Evolutionary conservation across 768 basidiomycete genomes (phyloP), one percentile per base, ranked within the genome.

Genomic region (Suillus occidentalis): DNA sequence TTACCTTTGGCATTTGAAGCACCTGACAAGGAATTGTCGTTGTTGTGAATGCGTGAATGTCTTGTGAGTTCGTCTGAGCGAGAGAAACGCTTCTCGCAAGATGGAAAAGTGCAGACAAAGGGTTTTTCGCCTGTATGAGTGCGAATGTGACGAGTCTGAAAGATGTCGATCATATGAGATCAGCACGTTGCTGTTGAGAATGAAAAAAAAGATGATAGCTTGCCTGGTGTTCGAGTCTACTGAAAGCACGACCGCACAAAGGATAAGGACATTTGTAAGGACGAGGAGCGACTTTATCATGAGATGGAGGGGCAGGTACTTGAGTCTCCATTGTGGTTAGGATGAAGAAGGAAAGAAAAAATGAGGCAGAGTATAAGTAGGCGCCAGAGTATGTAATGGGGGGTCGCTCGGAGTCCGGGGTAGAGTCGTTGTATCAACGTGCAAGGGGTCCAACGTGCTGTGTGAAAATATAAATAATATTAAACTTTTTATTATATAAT

Each of bases 61-160:
- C 97, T 86, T 36, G 97, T 99, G 68, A 99, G 87, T 78, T 99
- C 97, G 82, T 99, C 97, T n/a, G 94, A 95, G 65, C 97, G 89
- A 20, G 94, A 95, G 78, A 99, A 99, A 6, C 95, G 91, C 77
- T 99, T 99, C 78, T 97, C 96, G 84, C 97, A 99, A n/a, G 89
- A 87, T 4, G 93, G 88, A 75, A 89, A 93, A 2, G 88, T 89
- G 85, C 97, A 99, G 25, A 87, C 85, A 72, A 98, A 98, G 3
- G 97, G 97, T 71, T 97, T 98, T 79, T 99, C 97, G 72, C 97
- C 97, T 0, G 97, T 99, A 77, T 99, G 97, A 0, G 96, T 99
- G 65, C 97, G 91, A 62, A 98, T 97, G 74, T 99, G 97, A 67
- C 97, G 90, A 22, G 97, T 99, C 94, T 99, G 76, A 0, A 42